phyloP scores from a whole-genome alignment of 2,329 filamentous ascomycete genomes.

The Arthroderma uncinatum region DNA sequence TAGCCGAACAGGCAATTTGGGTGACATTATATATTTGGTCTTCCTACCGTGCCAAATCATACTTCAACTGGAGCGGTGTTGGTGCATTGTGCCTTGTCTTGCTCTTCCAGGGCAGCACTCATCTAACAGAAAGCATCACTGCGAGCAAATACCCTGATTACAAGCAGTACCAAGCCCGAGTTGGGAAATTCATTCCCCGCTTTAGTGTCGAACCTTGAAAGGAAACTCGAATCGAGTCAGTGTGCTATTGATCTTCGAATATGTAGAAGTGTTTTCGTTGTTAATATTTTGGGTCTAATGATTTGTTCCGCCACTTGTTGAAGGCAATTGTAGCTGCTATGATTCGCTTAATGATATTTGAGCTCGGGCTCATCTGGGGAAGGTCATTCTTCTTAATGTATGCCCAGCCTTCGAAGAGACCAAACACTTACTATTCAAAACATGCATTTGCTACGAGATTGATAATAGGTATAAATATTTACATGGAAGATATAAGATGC shows the following conservation, averaged over 20 bases:
- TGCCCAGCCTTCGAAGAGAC: neutral
- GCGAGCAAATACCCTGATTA: conserved; percentile 81
- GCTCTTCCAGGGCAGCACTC: conserved; percentile 82
- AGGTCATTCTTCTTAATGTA: neutral
- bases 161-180: conserved; percentile 65
- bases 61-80: conserved; percentile 66
- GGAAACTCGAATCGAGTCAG: neutral
- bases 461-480: neutral
- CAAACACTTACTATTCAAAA: neutral
- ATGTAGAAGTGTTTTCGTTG: neutral
- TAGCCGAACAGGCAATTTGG: conserved; percentile 86
- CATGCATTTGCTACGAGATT: neutral
- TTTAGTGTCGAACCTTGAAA: conserved; percentile 2
- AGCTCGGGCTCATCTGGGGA: neutral
- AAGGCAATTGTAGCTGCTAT: neutral
- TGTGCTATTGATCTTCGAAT: neutral
- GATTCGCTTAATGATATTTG: neutral
- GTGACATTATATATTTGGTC: conserved; percentile 78
- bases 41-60: conserved; percentile 58
- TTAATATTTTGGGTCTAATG: neutral
- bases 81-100: conserved; percentile 61
- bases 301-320: neutral
- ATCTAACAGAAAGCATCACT: conserved; percentile 74
- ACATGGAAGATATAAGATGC: neutral
- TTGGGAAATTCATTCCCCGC: conserved; percentile 70